phyloP scores from a whole-genome alignment of 1,284 basidiomycete genomes.

The Exsudoporus floridanus region DNA sequence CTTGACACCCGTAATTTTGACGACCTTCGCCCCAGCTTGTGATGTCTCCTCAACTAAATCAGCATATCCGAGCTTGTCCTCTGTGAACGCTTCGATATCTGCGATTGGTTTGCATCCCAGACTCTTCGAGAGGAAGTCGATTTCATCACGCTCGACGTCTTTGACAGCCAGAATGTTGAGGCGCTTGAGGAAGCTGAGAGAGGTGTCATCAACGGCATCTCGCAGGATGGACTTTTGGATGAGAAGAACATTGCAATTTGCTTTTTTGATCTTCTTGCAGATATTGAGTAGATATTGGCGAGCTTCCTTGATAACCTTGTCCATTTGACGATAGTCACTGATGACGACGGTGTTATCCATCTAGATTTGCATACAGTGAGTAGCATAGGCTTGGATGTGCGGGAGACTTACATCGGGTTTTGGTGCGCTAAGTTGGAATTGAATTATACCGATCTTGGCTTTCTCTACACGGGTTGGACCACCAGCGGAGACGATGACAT shows the following conservation, averaged over 20 bases:
- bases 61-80: constrained; percentile 96
- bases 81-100: constrained; percentile 98
- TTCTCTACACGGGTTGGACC: constrained; percentile 97
- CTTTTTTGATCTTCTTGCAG: constrained; percentile 99
- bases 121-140: constrained; percentile 95
- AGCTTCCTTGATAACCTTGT: constrained; percentile 99
- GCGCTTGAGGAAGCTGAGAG: constrained; percentile 98
- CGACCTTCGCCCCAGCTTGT: constrained; percentile 86
- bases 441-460: constrained; percentile 97
- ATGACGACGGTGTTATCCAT: constrained; percentile 99
- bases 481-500: constrained; percentile 85
- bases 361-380: constrained; percentile 42
- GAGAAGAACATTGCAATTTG: constrained; percentile 97
- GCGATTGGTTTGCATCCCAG: constrained; percentile 95
- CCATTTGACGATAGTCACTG: constrained; percentile 99
- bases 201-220: constrained; percentile 97
- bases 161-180: constrained; percentile 97
- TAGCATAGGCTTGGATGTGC: neutral
- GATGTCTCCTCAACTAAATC: constrained; percentile 93
- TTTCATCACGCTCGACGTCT: constrained; percentile 98
- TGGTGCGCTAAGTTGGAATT: constrained; percentile 97
- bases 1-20: constrained; percentile 93
- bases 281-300: constrained; percentile 97
- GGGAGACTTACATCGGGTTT: constrained; percentile 85
- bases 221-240: constrained; percentile 99